A percentile compares a stretch with the other conserved stretches of the same genome.
Evolutionary conservation across 1,284 basidiomycete species (phyloP).

Genomic region (Leccinum pachyderme): DNA sequence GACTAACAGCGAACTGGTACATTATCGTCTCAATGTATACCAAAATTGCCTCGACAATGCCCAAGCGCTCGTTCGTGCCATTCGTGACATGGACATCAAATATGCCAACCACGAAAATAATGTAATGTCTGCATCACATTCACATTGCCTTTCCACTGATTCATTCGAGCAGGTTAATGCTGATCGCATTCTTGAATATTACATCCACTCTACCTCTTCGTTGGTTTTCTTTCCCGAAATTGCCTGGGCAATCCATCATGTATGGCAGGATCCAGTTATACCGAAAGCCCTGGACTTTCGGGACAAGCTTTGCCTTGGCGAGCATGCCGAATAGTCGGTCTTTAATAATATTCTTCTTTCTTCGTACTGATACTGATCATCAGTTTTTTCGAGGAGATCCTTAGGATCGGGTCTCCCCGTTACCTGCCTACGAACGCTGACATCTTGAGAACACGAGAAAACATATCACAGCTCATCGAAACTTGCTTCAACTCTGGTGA

Average conservation of each 20-base stretch:
- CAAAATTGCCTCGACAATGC: not conserved
- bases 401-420: constrained; percentile 3
- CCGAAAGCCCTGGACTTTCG: not conserved
- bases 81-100: not conserved
- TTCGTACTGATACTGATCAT: not conserved
- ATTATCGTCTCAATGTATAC: constrained; percentile 1
- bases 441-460: constrained; percentile 1
- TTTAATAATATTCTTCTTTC: not conserved
- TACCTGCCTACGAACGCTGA: not conserved
- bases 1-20: not conserved
- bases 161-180: not conserved
- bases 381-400: constrained; percentile 1
- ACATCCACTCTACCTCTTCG: not conserved
- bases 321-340: constrained; percentile 8
- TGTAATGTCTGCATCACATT: not conserved
- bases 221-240: not conserved
- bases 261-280: constrained; percentile 6
- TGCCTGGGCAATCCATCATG: not conserved
- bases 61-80: constrained; percentile 3
- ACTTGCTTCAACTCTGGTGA: constrained; percentile 1
- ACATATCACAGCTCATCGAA: not conserved
- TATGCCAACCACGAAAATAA: not conserved
- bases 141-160: not conserved
- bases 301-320: not conserved
- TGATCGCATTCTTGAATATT: not conserved